phyloP scores from a whole-genome alignment of 2,329 filamentous ascomycete genomes.

The Trichoderma sp. region DNA sequence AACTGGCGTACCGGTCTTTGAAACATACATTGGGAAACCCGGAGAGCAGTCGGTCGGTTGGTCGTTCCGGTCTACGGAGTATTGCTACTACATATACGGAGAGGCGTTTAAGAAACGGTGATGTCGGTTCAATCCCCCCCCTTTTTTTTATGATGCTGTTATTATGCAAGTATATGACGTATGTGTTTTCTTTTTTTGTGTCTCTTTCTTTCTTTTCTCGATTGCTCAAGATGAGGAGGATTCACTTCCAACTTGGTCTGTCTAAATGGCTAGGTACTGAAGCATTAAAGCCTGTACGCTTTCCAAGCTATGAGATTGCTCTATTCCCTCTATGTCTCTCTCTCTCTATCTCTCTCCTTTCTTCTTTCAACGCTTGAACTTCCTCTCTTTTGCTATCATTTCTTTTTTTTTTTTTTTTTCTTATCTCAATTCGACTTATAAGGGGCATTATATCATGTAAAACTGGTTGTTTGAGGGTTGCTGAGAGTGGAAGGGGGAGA shows the following conservation, averaged over 20 bases:
- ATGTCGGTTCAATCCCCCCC: conserved; percentile 19
- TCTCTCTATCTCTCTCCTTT: not conserved
- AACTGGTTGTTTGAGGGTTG: not conserved
- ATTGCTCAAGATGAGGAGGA: conserved; percentile 1
- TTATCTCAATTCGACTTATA: not conserved
- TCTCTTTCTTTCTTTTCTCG: not conserved
- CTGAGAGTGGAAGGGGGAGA: not conserved
- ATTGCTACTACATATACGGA: conserved; percentile 15
- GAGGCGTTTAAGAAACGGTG: conserved; percentile 26
- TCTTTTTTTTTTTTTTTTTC: not conserved
- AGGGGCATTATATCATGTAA: conserved; percentile 6
- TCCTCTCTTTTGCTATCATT: not conserved
- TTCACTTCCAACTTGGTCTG: not conserved
- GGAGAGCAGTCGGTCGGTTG: conserved; percentile 25
- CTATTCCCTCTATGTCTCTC: not conserved
- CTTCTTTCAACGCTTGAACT: not conserved
- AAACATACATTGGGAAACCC: conserved; percentile 24
- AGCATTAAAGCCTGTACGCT: not conserved
- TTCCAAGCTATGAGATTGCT: not conserved
- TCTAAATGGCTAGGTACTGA: not conserved
- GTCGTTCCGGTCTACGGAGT: conserved; percentile 26
- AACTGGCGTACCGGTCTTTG: conserved; percentile 28
- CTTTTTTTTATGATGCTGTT: conserved; percentile 12
- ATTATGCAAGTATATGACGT: conserved; percentile 21
- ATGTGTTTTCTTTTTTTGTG: not conserved